Percentiles rank a stretch among this genome's conserved stretches.
These are phyloP conservation scores for Dendrocalamus sinicus DNA, from an alignment of 176 grass and related monocot genomes.

Conservation along the genomic window DNA sequence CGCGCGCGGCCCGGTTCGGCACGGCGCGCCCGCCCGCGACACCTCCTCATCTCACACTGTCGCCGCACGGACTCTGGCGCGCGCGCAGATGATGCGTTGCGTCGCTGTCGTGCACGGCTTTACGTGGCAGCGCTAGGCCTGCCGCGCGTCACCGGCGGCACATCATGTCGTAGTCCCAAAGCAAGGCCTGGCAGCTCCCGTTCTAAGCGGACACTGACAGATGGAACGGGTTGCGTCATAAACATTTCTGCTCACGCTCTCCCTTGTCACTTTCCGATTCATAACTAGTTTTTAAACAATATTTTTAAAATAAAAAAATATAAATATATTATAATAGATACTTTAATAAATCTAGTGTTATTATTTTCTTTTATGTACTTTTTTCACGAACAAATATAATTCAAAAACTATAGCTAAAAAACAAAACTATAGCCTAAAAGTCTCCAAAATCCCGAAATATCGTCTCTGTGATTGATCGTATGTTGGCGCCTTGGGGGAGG, in stretches of 20 bases:
- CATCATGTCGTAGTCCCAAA: slow-evolving; percentile 17
- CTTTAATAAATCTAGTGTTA: no score
- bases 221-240: not conserved
- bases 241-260: no score
- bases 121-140: slow-evolving; percentile 26
- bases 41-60: not conserved
- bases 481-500: not conserved
- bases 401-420: no score
- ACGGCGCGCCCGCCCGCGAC: slow-evolving; percentile 14
- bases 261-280: no score
- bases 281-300: no score
- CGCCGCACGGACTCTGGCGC: not conserved
- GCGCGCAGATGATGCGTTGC: not conserved
- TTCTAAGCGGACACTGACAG: slow-evolving; percentile 5
- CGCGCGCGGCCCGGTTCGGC: not conserved
- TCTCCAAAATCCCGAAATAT: slow-evolving; percentile 9
- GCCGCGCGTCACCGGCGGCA: slow-evolving; percentile 1
- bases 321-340: no score
- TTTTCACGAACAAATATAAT: no score
- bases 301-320: no score
- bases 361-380: no score
- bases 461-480: not conserved
- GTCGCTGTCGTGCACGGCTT: slow-evolving; percentile 43
- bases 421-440: no score
- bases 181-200: slow-evolving; percentile 7